Evolutionary conservation across 2,329 filamentous ascomycete species (phyloP).

Genomic region (Pseudocercospora fijiensis): DNA sequence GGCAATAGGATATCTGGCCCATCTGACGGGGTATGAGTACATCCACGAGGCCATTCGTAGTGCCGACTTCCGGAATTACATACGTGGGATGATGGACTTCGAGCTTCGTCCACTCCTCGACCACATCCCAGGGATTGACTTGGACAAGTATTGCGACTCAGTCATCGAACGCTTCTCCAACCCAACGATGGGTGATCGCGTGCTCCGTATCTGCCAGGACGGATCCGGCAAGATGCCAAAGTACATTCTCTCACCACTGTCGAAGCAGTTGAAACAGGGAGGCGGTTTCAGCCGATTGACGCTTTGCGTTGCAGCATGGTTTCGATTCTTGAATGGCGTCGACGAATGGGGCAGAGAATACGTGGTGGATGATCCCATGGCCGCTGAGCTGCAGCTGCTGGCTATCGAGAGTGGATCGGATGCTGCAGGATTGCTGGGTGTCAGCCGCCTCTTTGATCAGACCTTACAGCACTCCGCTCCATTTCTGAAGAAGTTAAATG

Average conservation of each 20-base stretch:
- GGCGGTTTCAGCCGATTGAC: not conserved
- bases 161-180: not conserved
- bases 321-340: not conserved
- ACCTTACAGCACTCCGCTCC: not conserved
- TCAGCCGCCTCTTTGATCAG: not conserved
- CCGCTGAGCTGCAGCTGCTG: not conserved
- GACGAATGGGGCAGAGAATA: not conserved
- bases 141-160: not conserved
- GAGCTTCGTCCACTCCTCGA: not conserved
- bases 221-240: not conserved
- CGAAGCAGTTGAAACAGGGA: not conserved
- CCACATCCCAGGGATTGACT: not conserved
- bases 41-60: not conserved
- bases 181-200: not conserved
- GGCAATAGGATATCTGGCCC: not conserved
- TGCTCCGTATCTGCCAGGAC: not conserved
- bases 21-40: not conserved
- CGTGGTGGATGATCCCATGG: not conserved
- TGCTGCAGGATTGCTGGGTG: not conserved
- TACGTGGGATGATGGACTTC: not conserved
- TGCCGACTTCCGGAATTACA: not conserved
- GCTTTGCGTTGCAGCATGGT: not conserved
- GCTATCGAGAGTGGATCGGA: not conserved
- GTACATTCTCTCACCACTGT: not conserved
- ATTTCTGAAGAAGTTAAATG: not conserved